Evolutionary conservation across 2,329 filamentous ascomycete species (phyloP), one percentile per base, ranked within the genome.

Genomic region (Aspergillus hortae): DNA sequence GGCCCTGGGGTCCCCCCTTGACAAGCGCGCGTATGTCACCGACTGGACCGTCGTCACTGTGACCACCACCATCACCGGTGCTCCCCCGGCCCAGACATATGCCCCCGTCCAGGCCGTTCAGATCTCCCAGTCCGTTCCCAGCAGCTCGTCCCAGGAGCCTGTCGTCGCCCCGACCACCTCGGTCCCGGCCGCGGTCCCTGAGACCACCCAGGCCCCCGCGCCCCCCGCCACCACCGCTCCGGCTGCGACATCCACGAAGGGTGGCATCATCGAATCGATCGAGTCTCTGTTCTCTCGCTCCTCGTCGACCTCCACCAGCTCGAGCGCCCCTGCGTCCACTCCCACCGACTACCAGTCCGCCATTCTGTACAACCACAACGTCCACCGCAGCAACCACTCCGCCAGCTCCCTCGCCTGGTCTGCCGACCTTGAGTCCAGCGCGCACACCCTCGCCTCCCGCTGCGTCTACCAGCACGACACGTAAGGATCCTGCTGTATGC

Each of bases 341-440:
- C 42, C 55, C 41, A 47, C 55, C 43, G 55, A 51, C 41, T 59
- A 59, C 51, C 59, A 61, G 55, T 44, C 48, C 17, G 46, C 53
- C 33, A 61, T 75, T 40, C 63, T 92, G 46, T 77, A 85, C 62
- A 83, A 89, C 68, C 94, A 97, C 85, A 96, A 96, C 76, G 65
- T 87, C 48, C 89, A 94, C 75, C 92, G 94, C 57, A 70, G 78
- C 66, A 95, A 94, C 77, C 90, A 96, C 80, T 87, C 86, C 15
- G 84, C 84, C 33, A 66, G 73, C 19, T 80, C 75, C 42, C 67
- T 96, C 43, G 67, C 65, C 46, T 97, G 89, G 88, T 80, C 86
- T 62, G 66, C 75, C 7, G 74, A 74, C 41, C 81, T 90, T 49
- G 87, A 84, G 49, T 66, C 68, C 50, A 89, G 81, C 55, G 91